These are phyloP conservation scores for Liquidambar formosana DNA, from an alignment of 164 flowering plant species.

Conservation along the genomic window DNA sequence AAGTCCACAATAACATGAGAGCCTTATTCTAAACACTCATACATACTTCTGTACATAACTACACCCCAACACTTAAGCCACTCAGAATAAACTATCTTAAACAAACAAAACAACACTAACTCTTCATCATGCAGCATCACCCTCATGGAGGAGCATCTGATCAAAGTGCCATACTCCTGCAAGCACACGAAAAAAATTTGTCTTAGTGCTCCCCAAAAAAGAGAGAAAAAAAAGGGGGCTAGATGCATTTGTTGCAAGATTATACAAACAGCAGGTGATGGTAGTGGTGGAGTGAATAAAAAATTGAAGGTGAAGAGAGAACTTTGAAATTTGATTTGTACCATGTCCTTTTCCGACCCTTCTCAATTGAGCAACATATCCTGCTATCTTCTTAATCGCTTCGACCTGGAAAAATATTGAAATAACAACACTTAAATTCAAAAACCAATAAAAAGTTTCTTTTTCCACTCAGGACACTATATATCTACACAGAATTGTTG, in stretches of 20 bases:
- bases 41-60: not conserved
- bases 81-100: not conserved
- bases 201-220: not conserved
- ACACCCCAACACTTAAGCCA: not conserved
- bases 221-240: not conserved
- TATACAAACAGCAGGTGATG: not conserved
- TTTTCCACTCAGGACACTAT: not conserved
- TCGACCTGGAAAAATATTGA: slow-evolving; percentile 24
- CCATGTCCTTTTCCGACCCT: slow-evolving; percentile 44
- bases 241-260: not conserved
- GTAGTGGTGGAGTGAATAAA: not conserved
- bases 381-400: slow-evolving; percentile 37
- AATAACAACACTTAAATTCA: not conserved
- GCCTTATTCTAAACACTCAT: not conserved
- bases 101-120: not conserved
- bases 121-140: slow-evolving; percentile 11
- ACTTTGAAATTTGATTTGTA: slow-evolving; percentile 7
- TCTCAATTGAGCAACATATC: slow-evolving; percentile 38
- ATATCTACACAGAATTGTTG: not conserved
- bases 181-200: slow-evolving; percentile 3
- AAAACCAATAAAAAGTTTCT: not conserved
- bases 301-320: not conserved
- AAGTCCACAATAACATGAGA: not conserved
- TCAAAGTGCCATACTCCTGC: slow-evolving; percentile 80
- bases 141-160: slow-evolving; percentile 54